phyloP scores from a whole-genome alignment of 129 eudicot genomes.

The Mikania micrantha region DNA sequence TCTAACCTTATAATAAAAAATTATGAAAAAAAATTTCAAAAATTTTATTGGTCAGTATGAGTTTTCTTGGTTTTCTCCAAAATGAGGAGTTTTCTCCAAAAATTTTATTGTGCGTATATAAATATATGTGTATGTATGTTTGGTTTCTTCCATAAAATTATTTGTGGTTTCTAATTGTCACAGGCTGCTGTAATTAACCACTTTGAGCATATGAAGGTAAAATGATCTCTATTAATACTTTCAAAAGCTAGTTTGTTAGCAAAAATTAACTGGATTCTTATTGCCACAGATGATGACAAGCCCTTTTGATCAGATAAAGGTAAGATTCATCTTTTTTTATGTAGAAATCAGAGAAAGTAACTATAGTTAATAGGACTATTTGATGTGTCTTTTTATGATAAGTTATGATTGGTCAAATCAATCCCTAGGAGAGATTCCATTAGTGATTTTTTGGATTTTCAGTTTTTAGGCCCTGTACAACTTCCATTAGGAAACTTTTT shows the following conservation, averaged over 20 bases:
- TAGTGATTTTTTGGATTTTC: too few species aligned
- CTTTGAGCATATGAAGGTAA: constrained; percentile 39
- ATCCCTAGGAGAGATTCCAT: background rate
- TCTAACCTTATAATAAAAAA: too few species aligned
- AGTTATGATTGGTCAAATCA: background rate
- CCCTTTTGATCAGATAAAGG: constrained; percentile 73
- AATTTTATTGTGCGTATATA: too few species aligned
- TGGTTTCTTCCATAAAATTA: constrained; percentile 3
- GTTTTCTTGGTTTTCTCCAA: too few species aligned
- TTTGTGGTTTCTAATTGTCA: background rate
- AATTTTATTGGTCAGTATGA: too few species aligned
- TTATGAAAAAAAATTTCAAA: too few species aligned
- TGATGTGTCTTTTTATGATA: background rate
- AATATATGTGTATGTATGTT: background rate
- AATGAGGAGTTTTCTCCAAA: too few species aligned
- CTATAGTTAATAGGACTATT: background rate
- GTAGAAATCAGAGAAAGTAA: background rate
- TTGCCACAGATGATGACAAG: constrained; percentile 51
- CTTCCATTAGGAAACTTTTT: too few species aligned
- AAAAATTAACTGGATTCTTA: background rate
- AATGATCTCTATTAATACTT: background rate
- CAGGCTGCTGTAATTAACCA: constrained; percentile 23
- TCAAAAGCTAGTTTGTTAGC: background rate
- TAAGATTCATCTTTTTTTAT: constrained; percentile 7
- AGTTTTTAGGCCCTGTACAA: too few species aligned